Base-by-base conservation (phyloP, 371 early-diverging fungal species). In the Rhizopus stolonifer region DNA sequence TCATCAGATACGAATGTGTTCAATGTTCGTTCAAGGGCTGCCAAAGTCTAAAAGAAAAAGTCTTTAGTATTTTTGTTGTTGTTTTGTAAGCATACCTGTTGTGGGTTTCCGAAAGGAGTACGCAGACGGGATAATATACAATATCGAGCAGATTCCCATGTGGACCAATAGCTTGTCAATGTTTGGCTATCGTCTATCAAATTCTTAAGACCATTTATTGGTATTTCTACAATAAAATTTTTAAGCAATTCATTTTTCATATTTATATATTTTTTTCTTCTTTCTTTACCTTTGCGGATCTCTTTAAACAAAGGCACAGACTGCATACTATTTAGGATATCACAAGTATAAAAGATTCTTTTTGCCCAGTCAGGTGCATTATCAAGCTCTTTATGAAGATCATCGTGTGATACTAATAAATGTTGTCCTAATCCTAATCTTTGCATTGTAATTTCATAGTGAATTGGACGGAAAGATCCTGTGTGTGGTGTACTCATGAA, bases 111-210 rank as follows among this genome's bases (percentile, higher is more conserved):
- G 61, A 87, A 84, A 0, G 90, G 88, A 3, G 90, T 91, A 11
- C 88, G 72, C 48, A 91, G 61, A 40, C 89, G 67, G 10, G 89
- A 79, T 9, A 87, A 47, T 23, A 90, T 78, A 50, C 88, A 89
- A 54, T 84, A 90, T 25, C 91, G 79, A 8, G 89, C 80, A 3
- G 78, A 69, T 61, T 92, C 91, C 91, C 91, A 91, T 31, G 85
- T 62, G 0, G 79, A 81, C 93, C 93, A 92, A 50, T 80, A 88
- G 17, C 58, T 61, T 23, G 88, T 55, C 9, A 84, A 51, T 10
- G 74, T 33, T 9, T 49, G 44, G 17, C 60, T 64, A 24, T 60
- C 59, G 46, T 73, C 73, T 24, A 72, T 54, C 3, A 60, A 52
- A 10, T 53, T 42, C 15, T 66, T 62, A 6, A 72, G 50, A 22